phyloP scores from a whole-genome alignment of 2,329 filamentous ascomycete species.

The Neofusicoccum parvum region DNA sequence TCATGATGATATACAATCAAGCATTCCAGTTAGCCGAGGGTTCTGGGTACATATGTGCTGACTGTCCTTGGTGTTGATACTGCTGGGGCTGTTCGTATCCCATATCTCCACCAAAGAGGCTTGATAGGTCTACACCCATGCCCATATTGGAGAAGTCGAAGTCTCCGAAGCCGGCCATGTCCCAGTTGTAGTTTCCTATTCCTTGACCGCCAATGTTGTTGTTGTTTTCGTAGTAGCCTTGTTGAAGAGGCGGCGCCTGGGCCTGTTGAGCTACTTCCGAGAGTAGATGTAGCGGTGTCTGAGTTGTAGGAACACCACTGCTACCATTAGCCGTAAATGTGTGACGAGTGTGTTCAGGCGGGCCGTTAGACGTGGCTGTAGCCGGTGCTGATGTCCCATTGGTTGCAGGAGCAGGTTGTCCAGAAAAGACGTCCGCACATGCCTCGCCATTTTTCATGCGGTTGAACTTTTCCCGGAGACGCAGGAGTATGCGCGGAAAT shows the following conservation, averaged over 20 bases:
- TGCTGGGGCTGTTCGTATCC: conserved; percentile 2
- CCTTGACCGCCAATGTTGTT: background rate
- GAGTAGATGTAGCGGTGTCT: conserved; percentile 41
- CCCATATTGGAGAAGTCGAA: conserved; percentile 16
- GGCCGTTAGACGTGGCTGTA: conserved; percentile 4
- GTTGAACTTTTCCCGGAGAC: conserved; percentile 49
- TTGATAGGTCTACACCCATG: conserved; percentile 17
- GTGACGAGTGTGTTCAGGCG: conserved; percentile 28
- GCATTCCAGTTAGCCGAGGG: conserved; percentile 7
- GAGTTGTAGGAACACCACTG: conserved; percentile 29
- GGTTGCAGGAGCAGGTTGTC: background rate
- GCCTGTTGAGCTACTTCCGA: conserved; percentile 39
- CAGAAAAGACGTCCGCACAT: background rate
- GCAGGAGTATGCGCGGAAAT: conserved; percentile 49
- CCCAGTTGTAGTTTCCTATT: conserved; percentile 3
- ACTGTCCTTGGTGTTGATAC: background rate
- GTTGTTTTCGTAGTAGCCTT: conserved; percentile 12
- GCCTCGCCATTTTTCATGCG: conserved; percentile 47
- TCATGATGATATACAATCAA: background rate
- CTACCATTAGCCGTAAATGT: conserved; percentile 33
- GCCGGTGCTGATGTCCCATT: background rate
- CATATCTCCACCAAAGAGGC: conserved; percentile 14
- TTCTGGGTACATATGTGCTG: conserved; percentile 3
- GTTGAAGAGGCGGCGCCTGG: conserved; percentile 17
- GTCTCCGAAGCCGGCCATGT: conserved; percentile 6